Evolutionary conservation across 148 eudicot species (phyloP), one percentile per base, ranked within the genome.

Genomic region (Fallopia convolvulus): DNA sequence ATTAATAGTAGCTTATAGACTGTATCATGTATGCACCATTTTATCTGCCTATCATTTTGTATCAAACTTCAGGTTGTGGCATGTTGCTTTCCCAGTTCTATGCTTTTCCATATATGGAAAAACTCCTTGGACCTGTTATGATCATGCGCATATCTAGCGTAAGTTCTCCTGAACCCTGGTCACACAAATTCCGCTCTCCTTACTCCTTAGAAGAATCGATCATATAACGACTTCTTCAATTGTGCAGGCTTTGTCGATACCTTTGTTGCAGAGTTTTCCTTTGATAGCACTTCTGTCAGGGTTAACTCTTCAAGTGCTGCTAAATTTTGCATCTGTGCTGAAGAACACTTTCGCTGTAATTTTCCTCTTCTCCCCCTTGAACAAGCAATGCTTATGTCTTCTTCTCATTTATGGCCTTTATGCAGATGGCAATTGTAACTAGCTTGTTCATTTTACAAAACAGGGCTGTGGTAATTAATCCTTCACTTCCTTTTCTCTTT

Each of bases 381-480:
- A 76, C 47, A 40, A 32, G 26, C 21, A 23, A 56, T 50, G 50
- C 12, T 33, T 15, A 32, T 33, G 74, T 63, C 46, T 58, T 23
- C 12, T 49, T 39, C 76, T 79, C 32, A 72, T 44, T 21, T 89
- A 85, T 89, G 91, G n/a, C 17, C 13, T 72, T 72, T n/a, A 58
- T 81, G 70, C 87, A 92, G 98, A 60, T 84, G 14, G 77, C 89
- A 79, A 86, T 90, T 39, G 23, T 89, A 50, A 94, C 93, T 21
- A 86, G 95, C 74, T 40, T 82, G 75, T 90, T 92, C 81, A 85
- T 94, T 44, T 77, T 94, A 73, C 97, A 92, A 81, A 94, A 94
- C 77, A 84, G 80, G 70, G 91, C 97, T 49, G 98, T 94, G 98
- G 98, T 94, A 86, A 78, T 36, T 92, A 86, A 78, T 36, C 80